Evolutionary conservation across 2,329 filamentous ascomycete species (phyloP), one percentile per base, ranked within the genome.

Genomic region (Cladophialophora psammophila): DNA sequence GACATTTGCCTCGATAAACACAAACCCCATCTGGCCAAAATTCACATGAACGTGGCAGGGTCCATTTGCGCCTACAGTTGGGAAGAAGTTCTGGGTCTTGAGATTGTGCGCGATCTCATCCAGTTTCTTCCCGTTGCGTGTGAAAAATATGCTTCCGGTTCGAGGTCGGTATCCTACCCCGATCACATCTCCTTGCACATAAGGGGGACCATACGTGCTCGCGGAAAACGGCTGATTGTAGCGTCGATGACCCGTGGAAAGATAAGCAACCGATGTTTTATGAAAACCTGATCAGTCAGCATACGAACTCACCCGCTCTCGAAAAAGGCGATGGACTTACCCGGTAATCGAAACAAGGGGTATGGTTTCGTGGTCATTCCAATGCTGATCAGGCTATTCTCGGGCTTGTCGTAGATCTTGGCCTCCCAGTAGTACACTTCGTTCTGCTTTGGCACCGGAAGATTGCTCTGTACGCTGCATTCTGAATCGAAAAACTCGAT

Each of bases 381-480:
- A 73, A 99, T 93, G 76, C 91, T 94, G 69, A 99, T 86, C 72
- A 93, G 82, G 0, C 93, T 96, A 66, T 83, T 88, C 70, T 98
- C 95, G 3, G 95, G 93, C 81, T 98, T 98, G 69, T 99, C 95
- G 80, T 96, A 99, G 61, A 99, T 91, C 83, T 99, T 99, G 64
- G 94, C 92, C 79, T 99, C 95, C 95, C 95, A 99, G 80, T 99
- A 99, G 79, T 99, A 99, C 10, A 98, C 94, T 76, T 99, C 95
- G 76, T 99, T 99, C 77, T 99, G 95, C 77, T 99, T 99, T 13
- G 95, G 95, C 7, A 99, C 93, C 0, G 95, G 95, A 48, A 99
- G 81, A 75, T 99, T 99, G 83, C 91, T 96, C 83, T 97, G 93
- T 69, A 98, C 95, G 74, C 94, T 96, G 82, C 94, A 98, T 78